These are phyloP conservation scores for Rhytidhysteron rufulum DNA, from an alignment of 2,329 filamentous ascomycete genomes.

Conservation along the genomic window DNA sequence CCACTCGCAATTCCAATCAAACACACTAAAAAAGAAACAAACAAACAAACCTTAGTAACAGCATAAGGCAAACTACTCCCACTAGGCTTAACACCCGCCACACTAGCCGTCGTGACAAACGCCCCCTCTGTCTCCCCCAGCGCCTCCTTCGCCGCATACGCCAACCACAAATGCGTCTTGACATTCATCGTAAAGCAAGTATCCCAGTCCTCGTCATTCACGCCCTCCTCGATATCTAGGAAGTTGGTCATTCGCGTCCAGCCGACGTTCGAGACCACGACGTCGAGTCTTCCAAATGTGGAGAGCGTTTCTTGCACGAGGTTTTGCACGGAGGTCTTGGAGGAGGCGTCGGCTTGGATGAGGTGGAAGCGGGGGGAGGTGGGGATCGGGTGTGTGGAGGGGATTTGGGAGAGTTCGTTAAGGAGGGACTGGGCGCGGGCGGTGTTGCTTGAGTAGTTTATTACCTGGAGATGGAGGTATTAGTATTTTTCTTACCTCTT, in stretches of 20 bases:
- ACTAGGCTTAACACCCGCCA: slow-evolving; percentile 61
- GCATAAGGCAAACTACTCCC: slow-evolving; percentile 69
- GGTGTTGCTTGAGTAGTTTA: slow-evolving; percentile 47
- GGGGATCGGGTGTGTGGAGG: slow-evolving; percentile 21
- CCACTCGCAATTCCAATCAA: no score
- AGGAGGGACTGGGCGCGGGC: slow-evolving; percentile 38
- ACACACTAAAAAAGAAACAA: no score
- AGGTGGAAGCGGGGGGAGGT: slow-evolving; percentile 37
- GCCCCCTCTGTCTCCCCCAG: slow-evolving; percentile 58
- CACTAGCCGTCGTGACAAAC: slow-evolving; percentile 62
- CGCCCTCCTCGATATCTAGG: slow-evolving; percentile 54
- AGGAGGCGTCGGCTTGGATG: slow-evolving; percentile 45
- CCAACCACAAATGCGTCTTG: slow-evolving; percentile 47
- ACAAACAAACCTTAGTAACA: slow-evolving; percentile 75
- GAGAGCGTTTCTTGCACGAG: slow-evolving; percentile 43
- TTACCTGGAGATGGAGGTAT: slow-evolving; percentile 30
- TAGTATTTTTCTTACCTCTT: no score
- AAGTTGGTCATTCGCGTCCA: slow-evolving; percentile 62
- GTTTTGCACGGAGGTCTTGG: slow-evolving; percentile 38
- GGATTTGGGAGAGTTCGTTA: slow-evolving; percentile 39
- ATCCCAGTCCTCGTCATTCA: slow-evolving; percentile 62
- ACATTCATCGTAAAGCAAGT: slow-evolving; percentile 64
- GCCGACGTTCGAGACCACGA: slow-evolving; percentile 51
- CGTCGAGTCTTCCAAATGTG: slow-evolving; percentile 46
- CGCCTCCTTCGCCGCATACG: slow-evolving; percentile 55